Base-by-base conservation (phyloP, 805 yeast species). In the Yamadazyma scolyti region DNA sequence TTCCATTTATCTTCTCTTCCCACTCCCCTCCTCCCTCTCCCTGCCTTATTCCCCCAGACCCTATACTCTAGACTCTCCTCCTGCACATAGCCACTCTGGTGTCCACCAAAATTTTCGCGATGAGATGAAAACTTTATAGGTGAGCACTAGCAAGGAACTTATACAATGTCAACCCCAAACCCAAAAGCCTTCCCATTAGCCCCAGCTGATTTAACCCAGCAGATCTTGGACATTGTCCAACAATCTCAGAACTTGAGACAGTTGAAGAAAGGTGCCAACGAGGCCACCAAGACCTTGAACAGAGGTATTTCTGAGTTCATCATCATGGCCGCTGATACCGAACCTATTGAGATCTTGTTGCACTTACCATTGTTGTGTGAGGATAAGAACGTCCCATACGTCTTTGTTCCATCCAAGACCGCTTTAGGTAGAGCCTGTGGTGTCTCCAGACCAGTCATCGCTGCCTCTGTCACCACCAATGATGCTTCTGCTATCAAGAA, bases 381-480 rank as follows among this genome's bases (percentile, higher is more conserved):
- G 73, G 99, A 93, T 72, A 93, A 93, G 78, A 93, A 93, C 75
- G 98, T 93, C 48, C 97, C 98, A 44, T 93, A 93, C 75, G 97
- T 93, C 45, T 93, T 93, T 50, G 97, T 93, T 47, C 97, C 99
- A 49, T 88, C 97, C 52, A 90, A 93, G 77, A 80, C 93, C 58
- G 98, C 98, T 44, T 76, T 93, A 54, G 99, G 99, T 66, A 86
- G 99, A 75, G 97, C 98, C 55, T 93, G 98, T 74, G 99, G 99
- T 73, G 98, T 93, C 44, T 87, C 97, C 36, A 85, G 99, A 78
- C 97, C 97, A 48, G 99, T 93, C 40, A 90, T 93, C 62, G 95
- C 98, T 59, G 97, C 97, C 45, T 83, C 95, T 43, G 93, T 93
- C 61, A 93, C 99, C 62, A 79, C 97, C 48, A 93, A 93, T 72